Evolutionary conservation across 306 rosid genomes (phyloP), one percentile per base, ranked within the genome.

Genomic region (Prosopis cineraria): DNA sequence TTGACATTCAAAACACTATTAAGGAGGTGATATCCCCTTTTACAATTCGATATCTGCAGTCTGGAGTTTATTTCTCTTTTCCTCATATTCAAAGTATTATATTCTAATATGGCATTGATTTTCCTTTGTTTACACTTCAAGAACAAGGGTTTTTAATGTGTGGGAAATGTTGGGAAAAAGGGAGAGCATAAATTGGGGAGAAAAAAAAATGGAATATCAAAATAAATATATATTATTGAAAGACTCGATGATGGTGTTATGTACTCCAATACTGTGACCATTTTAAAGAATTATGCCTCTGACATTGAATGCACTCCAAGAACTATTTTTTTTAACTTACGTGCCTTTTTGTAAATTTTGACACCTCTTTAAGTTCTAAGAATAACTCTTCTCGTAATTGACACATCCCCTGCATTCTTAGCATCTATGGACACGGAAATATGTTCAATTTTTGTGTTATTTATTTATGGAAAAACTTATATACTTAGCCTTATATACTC

Each of bases 1-100:
- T 68, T 68, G 97, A 94, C 80, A 90, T 92, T 80, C 90, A 73
- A 79, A 94, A 89, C 80, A 81, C 93, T 68, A 94, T 94, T 80
- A 88, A 85, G 76, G 98, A 94, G 97, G 98, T 90, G 53, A 45
- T 4, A 25, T 11, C 11, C 16, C 16, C 43, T 29, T 73, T 74
- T 0, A 13, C 27, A 31, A 22, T 52, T 50, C 22, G 22, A 52
- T 20, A 25, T 36, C 12, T 53, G 27, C 20, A 6, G 25, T 36
- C 12, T 33, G 47, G 7, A 52, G 39, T 72, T 31, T 50, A 50
- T 17, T 50, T 14, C 11, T 2, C 7, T 50, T 8, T 20, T n/a
- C 10, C 10, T 19, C 19, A 48, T 7, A 19, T 48, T 17, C 6
- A 19, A 19, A 17, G 22, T 47, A 6, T 17, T 19, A 5, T 48